Evolutionary conservation across 495 filamentous ascomycete genomes (phyloP).

Genomic region (Cercophora newfieldiana): DNA sequence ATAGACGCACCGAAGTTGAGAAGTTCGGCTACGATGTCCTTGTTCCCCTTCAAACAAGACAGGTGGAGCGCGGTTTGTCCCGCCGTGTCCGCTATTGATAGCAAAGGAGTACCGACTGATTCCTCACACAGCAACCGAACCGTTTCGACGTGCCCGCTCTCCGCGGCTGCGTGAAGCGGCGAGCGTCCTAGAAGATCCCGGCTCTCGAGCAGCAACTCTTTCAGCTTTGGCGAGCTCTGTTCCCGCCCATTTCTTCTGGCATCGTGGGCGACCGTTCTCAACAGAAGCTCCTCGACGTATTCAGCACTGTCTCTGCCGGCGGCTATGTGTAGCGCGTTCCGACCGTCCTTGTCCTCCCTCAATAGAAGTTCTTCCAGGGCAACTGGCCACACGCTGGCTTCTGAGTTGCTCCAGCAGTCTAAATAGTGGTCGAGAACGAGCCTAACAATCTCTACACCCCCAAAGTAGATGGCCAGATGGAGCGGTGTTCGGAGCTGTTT

Average conservation of each 20-base stretch:
- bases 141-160: background rate
- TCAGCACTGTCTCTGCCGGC: background rate
- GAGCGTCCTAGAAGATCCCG: background rate
- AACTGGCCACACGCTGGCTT: background rate
- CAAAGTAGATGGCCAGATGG: background rate
- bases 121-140: background rate
- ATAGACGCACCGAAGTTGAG: background rate
- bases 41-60: background rate
- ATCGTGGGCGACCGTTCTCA: background rate
- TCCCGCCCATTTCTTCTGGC: background rate
- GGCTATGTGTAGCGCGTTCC: background rate
- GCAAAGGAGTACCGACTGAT: background rate
- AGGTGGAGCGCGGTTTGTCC: background rate
- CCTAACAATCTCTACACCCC: background rate
- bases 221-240: background rate
- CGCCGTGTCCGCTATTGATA: background rate
- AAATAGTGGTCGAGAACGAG: background rate
- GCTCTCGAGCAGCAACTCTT: background rate
- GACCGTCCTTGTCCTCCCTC: background rate
- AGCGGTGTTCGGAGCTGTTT: background rate
- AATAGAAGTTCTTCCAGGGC: slow-evolving; percentile 1
- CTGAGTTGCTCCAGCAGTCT: background rate
- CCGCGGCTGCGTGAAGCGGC: background rate
- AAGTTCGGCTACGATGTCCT: background rate
- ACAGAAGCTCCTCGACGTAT: background rate